Evolutionary conservation across 2,329 filamentous ascomycete species (phyloP).

Genomic region (Trichophyton simii): DNA sequence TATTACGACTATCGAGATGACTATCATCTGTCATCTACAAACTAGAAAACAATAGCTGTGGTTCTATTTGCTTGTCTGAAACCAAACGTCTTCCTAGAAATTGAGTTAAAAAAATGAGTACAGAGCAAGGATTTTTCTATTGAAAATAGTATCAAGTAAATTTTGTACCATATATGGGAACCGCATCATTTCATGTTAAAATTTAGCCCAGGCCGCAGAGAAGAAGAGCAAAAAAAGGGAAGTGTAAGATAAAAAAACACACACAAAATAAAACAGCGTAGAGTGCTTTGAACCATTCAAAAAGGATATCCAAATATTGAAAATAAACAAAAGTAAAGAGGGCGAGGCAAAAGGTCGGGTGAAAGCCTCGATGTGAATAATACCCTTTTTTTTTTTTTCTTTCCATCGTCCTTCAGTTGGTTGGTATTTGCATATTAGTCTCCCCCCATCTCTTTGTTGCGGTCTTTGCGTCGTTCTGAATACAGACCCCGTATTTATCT

Average conservation of each 20-base stretch:
- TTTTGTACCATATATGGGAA: background rate
- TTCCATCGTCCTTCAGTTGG: background rate
- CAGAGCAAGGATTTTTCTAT: background rate
- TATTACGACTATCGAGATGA: background rate
- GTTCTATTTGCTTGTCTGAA: background rate
- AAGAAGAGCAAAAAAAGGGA: background rate
- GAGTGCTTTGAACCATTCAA: background rate
- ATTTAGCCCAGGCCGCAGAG: background rate
- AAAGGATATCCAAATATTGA: background rate
- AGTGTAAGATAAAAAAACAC: background rate
- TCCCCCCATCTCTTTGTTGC: too few relatives aligned
- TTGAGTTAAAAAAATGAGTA: background rate
- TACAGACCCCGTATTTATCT: constrained; percentile 8
- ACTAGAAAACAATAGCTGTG: background rate
- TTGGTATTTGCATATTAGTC: background rate
- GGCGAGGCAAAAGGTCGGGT: background rate
- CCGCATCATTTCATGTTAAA: background rate
- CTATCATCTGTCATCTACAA: background rate
- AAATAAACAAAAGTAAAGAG: background rate
- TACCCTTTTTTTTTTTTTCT: background rate
- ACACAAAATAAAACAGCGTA: background rate
- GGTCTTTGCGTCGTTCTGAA: background rate
- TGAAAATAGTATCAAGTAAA: background rate
- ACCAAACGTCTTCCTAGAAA: background rate
- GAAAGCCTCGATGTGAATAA: background rate